phyloP scores from a whole-genome alignment of 441 rosid species.

The Corymbia calophylla region DNA sequence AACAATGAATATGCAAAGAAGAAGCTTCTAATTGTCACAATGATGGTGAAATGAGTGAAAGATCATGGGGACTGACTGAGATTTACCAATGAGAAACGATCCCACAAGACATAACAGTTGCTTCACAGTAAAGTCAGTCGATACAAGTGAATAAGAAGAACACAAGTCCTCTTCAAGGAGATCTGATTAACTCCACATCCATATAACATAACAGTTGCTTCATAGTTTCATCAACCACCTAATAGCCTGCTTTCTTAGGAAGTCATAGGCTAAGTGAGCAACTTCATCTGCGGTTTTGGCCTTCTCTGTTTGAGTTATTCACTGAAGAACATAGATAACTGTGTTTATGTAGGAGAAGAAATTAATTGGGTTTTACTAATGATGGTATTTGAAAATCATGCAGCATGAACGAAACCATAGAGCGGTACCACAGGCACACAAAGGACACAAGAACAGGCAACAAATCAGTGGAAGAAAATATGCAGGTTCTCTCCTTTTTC shows the following conservation, averaged over 20 bases:
- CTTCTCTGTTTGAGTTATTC: not conserved
- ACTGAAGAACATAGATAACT: not conserved
- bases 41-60: not conserved
- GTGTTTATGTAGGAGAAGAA: not conserved
- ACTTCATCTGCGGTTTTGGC: not conserved
- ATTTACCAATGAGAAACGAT: not conserved
- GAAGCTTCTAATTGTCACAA: not conserved
- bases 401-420: constrained; percentile 83
- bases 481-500: constrained; percentile 42
- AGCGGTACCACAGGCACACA: constrained; percentile 55
- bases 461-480: constrained; percentile 44
- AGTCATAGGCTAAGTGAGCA: not conserved
- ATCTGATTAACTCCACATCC: not conserved
- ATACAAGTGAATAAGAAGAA: not conserved
- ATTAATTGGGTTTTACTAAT: not conserved
- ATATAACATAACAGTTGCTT: not conserved
- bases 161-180: not conserved
- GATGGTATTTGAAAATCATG: not conserved
- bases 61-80: not conserved
- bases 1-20: not conserved
- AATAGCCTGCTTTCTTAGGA: not conserved
- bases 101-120: no score
- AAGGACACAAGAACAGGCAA: constrained; percentile 40
- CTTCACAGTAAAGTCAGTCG: not conserved
- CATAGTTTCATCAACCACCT: not conserved